Evolutionary conservation across 768 basidiomycete genomes (phyloP), one percentile per base, ranked within the genome.

Genomic region (Suillus americanus): DNA sequence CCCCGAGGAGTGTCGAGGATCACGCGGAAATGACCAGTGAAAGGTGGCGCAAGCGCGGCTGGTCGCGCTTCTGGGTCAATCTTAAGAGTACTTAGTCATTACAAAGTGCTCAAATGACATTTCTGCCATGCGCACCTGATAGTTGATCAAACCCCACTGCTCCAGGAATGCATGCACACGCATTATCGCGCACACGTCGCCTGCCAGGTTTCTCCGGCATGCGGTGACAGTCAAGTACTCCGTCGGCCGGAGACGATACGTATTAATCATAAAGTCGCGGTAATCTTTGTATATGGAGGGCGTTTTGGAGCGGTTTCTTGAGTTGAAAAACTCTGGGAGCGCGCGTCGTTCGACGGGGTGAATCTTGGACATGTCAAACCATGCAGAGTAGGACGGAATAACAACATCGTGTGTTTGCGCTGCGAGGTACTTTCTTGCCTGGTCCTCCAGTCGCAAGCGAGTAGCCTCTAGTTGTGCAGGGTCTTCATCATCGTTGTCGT

Each of bases 221-320:
- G 97, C 97, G 2, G 97, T 99, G 64, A 99, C 93, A 20, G 97
- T 99, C 64, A 99, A 84, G 71, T 99, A 99, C 75, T 99, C 97
- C 28, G 85, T 86, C 2, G 97, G 97, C 60, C 97, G 85, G 45
- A 99, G 83, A 60, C 97, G 85, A 78, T 98, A 99, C 1, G 97
- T 95, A 80, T 99, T 98, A 76, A 99, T 88, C 97, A 99, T 99
- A 70, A 99, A 99, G 82, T 99, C 97, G 65, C 97, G 89, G 73
- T 99, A 99, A 75, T 99, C 97, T 77, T 99, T 99, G 83, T 99
- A 99, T 66, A 98, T 95, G 23, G 92, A 84, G 0, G 97, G 97
- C 2, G 97, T 97, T 80, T 99, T 99, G 66, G 89, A 92, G 63
- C 96, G 80, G 76, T 99, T 98, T 61, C 94, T 85, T 53, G 92